These are phyloP conservation scores for Oxyria digyna DNA, from an alignment of 148 eudicot species.

Conservation along the genomic window DNA sequence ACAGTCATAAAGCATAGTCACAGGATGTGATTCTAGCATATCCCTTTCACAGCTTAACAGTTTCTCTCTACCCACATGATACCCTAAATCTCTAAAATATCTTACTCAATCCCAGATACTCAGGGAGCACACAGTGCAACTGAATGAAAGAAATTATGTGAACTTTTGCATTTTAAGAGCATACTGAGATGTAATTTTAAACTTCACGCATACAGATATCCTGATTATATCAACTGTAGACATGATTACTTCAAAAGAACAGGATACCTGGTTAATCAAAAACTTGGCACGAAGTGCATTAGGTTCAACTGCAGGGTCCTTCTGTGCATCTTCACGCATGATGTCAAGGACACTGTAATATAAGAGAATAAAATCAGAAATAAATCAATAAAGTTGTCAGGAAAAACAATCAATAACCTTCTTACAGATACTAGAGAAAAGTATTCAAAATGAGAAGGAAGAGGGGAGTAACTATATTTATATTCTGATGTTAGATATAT, in stretches of 20 bases:
- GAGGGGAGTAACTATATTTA: neutral
- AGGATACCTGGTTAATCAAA: constrained; percentile 58
- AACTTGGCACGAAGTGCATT: constrained; percentile 62
- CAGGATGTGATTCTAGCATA: neutral
- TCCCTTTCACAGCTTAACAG: neutral
- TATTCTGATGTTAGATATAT: neutral
- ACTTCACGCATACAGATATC: neutral
- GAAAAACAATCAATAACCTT: neutral
- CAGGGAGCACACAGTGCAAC: neutral
- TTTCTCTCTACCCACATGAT: neutral
- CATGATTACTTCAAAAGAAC: neutral
- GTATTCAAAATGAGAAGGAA: neutral
- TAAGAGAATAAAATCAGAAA: constrained; percentile 3
- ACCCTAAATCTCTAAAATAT: neutral
- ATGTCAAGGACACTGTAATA: constrained; percentile 77
- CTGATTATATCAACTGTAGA: neutral
- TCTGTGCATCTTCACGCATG: constrained; percentile 66
- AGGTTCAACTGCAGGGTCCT: constrained; percentile 58
- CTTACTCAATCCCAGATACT: neutral
- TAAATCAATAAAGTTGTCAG: neutral
- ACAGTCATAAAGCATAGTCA: neutral
- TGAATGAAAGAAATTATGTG: neutral
- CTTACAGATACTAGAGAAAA: neutral
- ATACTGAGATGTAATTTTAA: neutral
- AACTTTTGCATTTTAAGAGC: neutral